Conservation (phyloP, 352 stramenopile genomes). For the Peronosclerospora sorghi region DNA sequence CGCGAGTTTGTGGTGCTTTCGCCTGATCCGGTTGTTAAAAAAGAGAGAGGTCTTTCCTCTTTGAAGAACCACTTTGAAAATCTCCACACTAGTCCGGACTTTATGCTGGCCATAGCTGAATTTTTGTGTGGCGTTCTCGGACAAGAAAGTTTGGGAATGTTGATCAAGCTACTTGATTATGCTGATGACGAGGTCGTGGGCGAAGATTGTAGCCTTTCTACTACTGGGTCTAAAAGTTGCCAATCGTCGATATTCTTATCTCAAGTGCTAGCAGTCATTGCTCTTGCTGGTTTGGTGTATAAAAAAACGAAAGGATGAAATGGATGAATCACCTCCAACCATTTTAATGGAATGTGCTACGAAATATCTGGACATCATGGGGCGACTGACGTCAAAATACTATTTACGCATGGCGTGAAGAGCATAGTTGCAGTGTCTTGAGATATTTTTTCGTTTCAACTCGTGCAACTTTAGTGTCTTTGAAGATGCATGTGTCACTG, state of each 20-base stretch:
- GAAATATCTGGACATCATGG: slow-evolving; percentile 21
- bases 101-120: no score
- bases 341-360: slow-evolving; percentile 33
- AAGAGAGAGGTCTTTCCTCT: no score
- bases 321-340: slow-evolving; percentile 41
- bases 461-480: slow-evolving; percentile 42
- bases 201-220: slow-evolving; percentile 15
- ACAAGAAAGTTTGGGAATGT: no score
- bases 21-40: no score
- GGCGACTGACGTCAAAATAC: slow-evolving; percentile 5
- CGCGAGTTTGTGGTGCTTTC: no score
- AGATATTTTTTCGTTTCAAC: slow-evolving; percentile 60
- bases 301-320: slow-evolving; percentile 39
- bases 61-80: no score
- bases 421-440: slow-evolving; percentile 36
- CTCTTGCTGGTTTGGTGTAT: slow-evolving; percentile 35
- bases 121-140: no score
- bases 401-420: slow-evolving; percentile 21
- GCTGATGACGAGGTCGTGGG: slow-evolving; percentile 31
- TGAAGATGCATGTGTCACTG: slow-evolving; percentile 31
- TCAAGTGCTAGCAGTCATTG: slow-evolving; percentile 35
- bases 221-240: slow-evolving; percentile 16
- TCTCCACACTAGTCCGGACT: no score
- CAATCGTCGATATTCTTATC: slow-evolving; percentile 35
- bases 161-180: no score